phyloP scores from a whole-genome alignment of 257 asterid genomes.

The Solanum corneliomulleri region DNA sequence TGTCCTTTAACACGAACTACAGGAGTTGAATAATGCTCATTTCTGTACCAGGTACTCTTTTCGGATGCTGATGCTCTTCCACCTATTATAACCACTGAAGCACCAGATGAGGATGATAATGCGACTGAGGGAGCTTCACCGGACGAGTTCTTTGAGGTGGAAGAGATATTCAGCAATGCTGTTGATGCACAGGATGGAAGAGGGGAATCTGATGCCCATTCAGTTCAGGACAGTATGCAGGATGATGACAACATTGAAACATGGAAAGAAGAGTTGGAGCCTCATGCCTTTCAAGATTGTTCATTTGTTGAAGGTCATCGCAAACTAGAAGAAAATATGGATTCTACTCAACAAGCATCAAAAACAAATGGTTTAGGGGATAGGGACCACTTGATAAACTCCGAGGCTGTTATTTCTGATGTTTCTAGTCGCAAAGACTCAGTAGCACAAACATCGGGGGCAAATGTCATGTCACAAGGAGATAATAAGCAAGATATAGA shows the following conservation, averaged over 20 bases:
- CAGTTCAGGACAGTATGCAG: conserved; percentile 22
- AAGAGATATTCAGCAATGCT: conserved; percentile 77
- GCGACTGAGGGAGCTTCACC: conserved; percentile 60
- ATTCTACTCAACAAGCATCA: conserved; percentile 6
- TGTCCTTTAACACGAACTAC: conserved; percentile 10
- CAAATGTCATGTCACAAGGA: conserved; percentile 24
- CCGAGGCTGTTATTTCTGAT: conserved; percentile 16
- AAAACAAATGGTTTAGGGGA: conserved; percentile 9
- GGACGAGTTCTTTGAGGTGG: conserved; percentile 94
- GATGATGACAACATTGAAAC: conserved; percentile 30
- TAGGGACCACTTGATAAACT: conserved; percentile 16
- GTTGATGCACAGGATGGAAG: conserved; percentile 61
- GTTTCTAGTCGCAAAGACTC: conserved; percentile 16
- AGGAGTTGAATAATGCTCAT: conserved; percentile 27
- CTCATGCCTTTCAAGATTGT: conserved; percentile 75
- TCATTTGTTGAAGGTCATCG: conserved; percentile 48
- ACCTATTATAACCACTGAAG: conserved; percentile 36
- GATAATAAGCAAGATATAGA: conserved; percentile 32
- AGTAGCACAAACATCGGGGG: conserved; percentile 10
- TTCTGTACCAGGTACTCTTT: conserved; percentile 79
- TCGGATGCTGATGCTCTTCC: conserved; percentile 71
- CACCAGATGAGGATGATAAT: conserved; percentile 45
- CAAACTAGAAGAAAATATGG: conserved; percentile 17
- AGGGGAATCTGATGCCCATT: conserved; percentile 36
- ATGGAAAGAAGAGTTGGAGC: conserved; percentile 49